These are phyloP conservation scores for Spergularia bocconei DNA, from an alignment of 148 eudicot species.

Conservation along the genomic window DNA sequence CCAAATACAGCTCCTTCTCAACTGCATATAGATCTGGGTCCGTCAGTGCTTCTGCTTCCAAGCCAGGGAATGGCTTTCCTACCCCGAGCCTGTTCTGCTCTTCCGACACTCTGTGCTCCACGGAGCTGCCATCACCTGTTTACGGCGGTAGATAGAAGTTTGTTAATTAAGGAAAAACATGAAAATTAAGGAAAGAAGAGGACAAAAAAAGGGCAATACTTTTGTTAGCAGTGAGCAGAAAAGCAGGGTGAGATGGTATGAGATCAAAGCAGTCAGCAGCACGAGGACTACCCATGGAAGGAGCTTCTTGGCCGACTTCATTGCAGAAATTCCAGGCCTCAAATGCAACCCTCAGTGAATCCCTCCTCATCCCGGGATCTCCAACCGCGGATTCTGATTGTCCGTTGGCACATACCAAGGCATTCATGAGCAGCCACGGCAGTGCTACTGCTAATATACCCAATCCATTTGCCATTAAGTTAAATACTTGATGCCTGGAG, in stretches of 20 bases:
- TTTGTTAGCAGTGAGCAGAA: too few relatives aligned
- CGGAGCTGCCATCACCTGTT: neutral
- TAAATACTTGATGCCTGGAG: too few relatives aligned
- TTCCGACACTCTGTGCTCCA: conserved; percentile 53
- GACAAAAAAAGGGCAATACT: too few relatives aligned
- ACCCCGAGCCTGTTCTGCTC: conserved; percentile 62
- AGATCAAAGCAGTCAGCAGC: conserved; percentile 85
- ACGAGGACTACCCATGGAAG: conserved; percentile 78
- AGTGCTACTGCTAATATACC: neutral
- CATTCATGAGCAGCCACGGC: neutral
- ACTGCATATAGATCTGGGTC: conserved; percentile 73
- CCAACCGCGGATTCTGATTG: conserved; percentile 48
- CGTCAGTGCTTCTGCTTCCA: conserved; percentile 36
- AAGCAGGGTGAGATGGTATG: neutral
- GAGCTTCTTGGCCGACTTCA: conserved; percentile 81
- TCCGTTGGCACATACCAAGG: conserved; percentile 6
- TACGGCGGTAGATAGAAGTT: too few relatives aligned
- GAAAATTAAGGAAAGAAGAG: too few relatives aligned
- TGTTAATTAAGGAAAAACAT: too few relatives aligned
- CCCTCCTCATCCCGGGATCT: conserved; percentile 75
- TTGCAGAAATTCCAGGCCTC: conserved; percentile 92
- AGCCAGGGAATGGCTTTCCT: conserved; percentile 56
- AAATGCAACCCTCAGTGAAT: conserved; percentile 61
- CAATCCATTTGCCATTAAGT: too few relatives aligned
- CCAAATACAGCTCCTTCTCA: conserved; percentile 62